These are phyloP conservation scores for Microstroma glucosiphilum DNA, from an alignment of 1,284 basidiomycete genomes.

Conservation along the genomic window DNA sequence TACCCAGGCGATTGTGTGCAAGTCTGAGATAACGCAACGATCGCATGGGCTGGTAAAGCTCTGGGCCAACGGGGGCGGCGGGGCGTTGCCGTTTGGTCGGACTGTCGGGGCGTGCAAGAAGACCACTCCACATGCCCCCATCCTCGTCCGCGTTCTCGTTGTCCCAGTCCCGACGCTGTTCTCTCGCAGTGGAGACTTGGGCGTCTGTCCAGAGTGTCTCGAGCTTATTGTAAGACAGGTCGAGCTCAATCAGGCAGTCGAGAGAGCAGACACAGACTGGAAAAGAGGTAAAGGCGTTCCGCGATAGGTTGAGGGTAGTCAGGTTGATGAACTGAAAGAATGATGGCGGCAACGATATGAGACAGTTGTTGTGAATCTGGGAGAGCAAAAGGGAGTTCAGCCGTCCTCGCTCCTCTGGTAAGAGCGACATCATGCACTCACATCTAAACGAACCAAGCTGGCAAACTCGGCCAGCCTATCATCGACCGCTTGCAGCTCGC, in stretches of 20 bases:
- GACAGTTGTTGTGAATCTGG: constrained; percentile 34
- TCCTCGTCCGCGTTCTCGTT: constrained; percentile 22
- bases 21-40: constrained; percentile 30
- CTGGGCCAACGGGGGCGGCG: background rate
- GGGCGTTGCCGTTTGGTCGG: constrained; percentile 18
- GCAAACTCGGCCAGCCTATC: constrained; percentile 31
- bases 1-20: constrained; percentile 32
- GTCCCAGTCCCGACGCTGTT: constrained; percentile 24
- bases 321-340: constrained; percentile 30
- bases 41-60: constrained; percentile 18
- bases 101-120: constrained; percentile 9
- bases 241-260: constrained; percentile 32
- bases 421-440: constrained; percentile 8
- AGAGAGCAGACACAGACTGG: constrained; percentile 31
- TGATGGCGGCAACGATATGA: constrained; percentile 23
- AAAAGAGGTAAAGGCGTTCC: constrained; percentile 29
- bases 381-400: background rate
- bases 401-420: background rate
- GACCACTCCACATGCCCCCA: constrained; percentile 33
- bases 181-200: constrained; percentile 17
- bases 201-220: constrained; percentile 29
- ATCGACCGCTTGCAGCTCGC: constrained; percentile 26
- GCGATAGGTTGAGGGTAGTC: constrained; percentile 33
- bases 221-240: constrained; percentile 41
- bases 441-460: constrained; percentile 32